phyloP scores from a whole-genome alignment of 768 basidiomycete genomes.

The Tricholoma sp. region DNA sequence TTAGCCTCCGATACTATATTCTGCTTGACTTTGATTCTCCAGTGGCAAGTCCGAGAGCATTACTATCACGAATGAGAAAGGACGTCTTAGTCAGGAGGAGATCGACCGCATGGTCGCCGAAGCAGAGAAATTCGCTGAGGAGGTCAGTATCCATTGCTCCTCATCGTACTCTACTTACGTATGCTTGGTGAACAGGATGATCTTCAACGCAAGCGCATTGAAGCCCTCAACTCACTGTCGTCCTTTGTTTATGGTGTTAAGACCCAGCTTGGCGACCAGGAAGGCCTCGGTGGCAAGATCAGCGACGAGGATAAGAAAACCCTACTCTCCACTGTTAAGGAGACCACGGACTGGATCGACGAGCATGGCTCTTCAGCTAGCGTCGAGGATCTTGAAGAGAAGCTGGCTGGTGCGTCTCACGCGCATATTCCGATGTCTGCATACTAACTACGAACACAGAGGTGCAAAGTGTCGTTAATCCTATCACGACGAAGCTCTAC shows the following conservation, averaged over 20 bases:
- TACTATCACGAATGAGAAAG: slow-evolving; percentile 96
- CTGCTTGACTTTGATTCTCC: not conserved
- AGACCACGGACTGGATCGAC: slow-evolving; percentile 90
- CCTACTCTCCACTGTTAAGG: slow-evolving; percentile 77
- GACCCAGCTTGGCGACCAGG: slow-evolving; percentile 78
- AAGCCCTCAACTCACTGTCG: slow-evolving; percentile 77
- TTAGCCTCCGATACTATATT: not conserved
- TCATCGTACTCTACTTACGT: slow-evolving; percentile 31
- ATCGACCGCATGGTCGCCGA: slow-evolving; percentile 96
- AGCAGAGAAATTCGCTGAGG: slow-evolving; percentile 78
- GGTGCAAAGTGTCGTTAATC: slow-evolving; percentile 70
- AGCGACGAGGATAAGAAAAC: slow-evolving; percentile 79
- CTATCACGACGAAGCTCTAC: slow-evolving; percentile 84
- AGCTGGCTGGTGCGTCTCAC: slow-evolving; percentile 48
- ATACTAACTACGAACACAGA: slow-evolving; percentile 30
- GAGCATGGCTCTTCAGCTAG: slow-evolving; percentile 70
- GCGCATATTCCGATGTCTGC: not conserved
- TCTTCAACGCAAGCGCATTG: slow-evolving; percentile 75
- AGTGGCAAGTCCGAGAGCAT: slow-evolving; percentile 85
- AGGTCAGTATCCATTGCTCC: not conserved
- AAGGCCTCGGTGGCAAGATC: slow-evolving; percentile 89
- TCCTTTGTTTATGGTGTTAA: slow-evolving; percentile 84
- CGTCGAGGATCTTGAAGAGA: slow-evolving; percentile 90
- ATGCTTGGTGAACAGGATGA: slow-evolving; percentile 40
- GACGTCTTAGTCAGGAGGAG: slow-evolving; percentile 82